These are phyloP conservation scores for Salisapilia sapeloensis DNA, from an alignment of 352 stramenopile species.

Conservation along the genomic window DNA sequence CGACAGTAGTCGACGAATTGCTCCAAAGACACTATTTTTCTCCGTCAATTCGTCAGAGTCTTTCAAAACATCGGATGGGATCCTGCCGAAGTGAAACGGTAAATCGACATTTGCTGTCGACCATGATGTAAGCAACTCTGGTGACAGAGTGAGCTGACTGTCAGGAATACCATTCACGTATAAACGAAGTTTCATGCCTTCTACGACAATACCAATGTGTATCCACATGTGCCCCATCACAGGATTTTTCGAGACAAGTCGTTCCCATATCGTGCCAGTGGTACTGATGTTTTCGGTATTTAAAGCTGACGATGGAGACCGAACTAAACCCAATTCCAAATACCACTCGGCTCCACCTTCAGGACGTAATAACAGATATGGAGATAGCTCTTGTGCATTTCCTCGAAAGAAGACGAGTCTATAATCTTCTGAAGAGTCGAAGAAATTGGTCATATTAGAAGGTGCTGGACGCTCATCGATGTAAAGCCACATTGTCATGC, in stretches of 20 bases:
- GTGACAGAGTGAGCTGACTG: conserved; percentile 43
- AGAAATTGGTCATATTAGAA: too few species aligned
- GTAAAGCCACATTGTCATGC: conserved; percentile 77
- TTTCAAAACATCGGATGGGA: conserved; percentile 3
- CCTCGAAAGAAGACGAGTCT: conserved; percentile 65
- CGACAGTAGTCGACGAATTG: not conserved
- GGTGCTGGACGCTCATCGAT: conserved; percentile 8
- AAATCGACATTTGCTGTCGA: conserved; percentile 15
- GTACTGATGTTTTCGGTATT: conserved; percentile 6
- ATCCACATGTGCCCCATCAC: conserved; percentile 57
- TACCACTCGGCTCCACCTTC: conserved; percentile 26
- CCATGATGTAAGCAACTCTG: conserved; percentile 11
- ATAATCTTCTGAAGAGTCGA: too few species aligned
- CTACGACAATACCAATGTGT: conserved; percentile 74
- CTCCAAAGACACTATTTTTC: not conserved
- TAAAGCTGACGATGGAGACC: not conserved
- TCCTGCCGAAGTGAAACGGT: conserved; percentile 34
- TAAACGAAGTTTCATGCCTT: conserved; percentile 73
- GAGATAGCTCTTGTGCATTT: conserved; percentile 29
- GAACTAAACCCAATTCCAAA: conserved; percentile 38
- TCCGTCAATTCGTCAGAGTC: too few species aligned
- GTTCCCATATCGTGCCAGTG: conserved; percentile 23
- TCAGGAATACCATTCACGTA: conserved; percentile 85
- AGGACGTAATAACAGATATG: conserved; percentile 32
- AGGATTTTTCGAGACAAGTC: conserved; percentile 54